Base-by-base conservation (phyloP, 805 yeast species). In the Blastobotrys parvus region DNA sequence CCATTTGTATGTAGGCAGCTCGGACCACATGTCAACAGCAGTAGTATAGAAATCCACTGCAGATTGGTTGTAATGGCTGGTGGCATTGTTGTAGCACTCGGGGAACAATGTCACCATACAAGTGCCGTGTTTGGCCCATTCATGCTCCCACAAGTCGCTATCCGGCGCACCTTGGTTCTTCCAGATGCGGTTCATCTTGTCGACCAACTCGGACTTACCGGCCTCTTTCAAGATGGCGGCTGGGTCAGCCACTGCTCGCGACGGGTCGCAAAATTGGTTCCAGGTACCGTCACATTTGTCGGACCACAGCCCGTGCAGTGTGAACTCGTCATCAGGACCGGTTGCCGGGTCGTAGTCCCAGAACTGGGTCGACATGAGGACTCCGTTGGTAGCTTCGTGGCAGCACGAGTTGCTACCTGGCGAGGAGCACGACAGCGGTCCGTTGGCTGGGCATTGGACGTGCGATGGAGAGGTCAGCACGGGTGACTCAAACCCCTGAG, bases 61-160 rank as follows among this genome's bases (percentile, higher is more conserved):
- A 41, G 67, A 56, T 53, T 60, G 59, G 46, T 61, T 45, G 42
- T 53, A 40, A n/a, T n/a, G n/a, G 33, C 53, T 43, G 13, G 60
- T 55, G 20, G 47, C 51, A 6, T 43, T 38, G 15, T 47, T 27
- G 61, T 87, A 88, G 61, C 97, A 89, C 3, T 61, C 52, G 2
- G 92, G 84, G 44, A 72, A 75, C 37, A 89, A 67, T 1, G 96
- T 87, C 38, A 80, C 75, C 72, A 88, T 79, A 64, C 97, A 89
- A 7, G 95, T 87, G 19, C 89, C 97, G 59, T 89, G 97, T 60
- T 89, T 89, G 67, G 89, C 88, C 71, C 75, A 89, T 62, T 89
- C 97, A 62, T 89, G 96, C 27, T 74, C 70, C 97, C 97, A 89
- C 40, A 89, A 65, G 3, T 70, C 59, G 45, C 75, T 79, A 58